These are phyloP conservation scores for Cyclanthera cordifolia DNA, from an alignment of 306 rosid species.

Conservation along the genomic window DNA sequence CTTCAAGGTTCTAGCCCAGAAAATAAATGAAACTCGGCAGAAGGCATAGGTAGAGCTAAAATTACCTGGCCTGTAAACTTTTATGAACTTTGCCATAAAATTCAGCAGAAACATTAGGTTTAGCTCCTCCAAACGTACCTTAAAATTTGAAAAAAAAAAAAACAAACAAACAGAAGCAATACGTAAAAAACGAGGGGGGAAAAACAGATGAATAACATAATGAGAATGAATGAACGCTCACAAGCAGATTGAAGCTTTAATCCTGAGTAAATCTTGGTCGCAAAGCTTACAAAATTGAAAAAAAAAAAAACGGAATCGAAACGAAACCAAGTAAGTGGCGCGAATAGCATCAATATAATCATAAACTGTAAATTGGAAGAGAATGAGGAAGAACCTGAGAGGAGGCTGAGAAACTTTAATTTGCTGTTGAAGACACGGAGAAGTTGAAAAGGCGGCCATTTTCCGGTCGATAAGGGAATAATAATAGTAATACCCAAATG, in stretches of 20 bases:
- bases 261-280: conserved; percentile 59
- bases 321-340: neutral
- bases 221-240: neutral
- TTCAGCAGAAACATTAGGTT: conserved; percentile 47
- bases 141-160: conserved; percentile 13
- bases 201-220: neutral
- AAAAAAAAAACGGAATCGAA: neutral
- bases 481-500: neutral
- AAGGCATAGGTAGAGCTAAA: neutral
- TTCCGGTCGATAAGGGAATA: neutral
- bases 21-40: neutral
- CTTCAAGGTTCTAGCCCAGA: neutral
- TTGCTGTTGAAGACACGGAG: conserved; percentile 34
- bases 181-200: neutral
- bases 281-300: conserved; percentile 28
- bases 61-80: conserved; percentile 53
- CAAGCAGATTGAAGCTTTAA: conserved; percentile 62
- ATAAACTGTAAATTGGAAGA: neutral
- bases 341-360: neutral
- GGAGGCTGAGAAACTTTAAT: conserved; percentile 26
- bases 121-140: conserved; percentile 50
- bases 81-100: conserved; percentile 59
- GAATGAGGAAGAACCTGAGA: conserved; percentile 36
- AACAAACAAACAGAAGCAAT: neutral
- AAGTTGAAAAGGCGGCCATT: conserved; percentile 56